These are phyloP conservation scores for Tulasnella sp. DNA, from an alignment of 768 basidiomycete species.

Conservation along the genomic window DNA sequence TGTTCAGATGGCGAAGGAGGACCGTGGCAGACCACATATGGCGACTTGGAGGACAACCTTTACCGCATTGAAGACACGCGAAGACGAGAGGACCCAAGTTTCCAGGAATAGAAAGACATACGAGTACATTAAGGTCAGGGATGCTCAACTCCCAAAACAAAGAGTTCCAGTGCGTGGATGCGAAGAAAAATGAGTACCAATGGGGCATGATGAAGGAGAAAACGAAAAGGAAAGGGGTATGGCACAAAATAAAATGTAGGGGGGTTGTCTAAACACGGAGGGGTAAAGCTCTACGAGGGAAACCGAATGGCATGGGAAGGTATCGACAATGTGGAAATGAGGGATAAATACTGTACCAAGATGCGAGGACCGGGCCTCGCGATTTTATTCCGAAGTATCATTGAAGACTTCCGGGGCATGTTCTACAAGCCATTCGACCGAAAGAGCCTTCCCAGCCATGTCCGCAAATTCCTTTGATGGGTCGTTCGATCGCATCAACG, in stretches of 20 bases:
- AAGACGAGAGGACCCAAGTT: neutral
- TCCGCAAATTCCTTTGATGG: constrained; percentile 88
- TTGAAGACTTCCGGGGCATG: constrained; percentile 52
- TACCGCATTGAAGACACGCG: neutral
- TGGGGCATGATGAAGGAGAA: neutral
- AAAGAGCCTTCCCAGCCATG: constrained; percentile 93
- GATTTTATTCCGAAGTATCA: neutral
- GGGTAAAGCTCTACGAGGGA: neutral
- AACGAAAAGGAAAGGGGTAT: neutral
- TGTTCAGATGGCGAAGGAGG: neutral
- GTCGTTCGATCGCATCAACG: constrained; percentile 86
- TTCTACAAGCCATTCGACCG: constrained; percentile 92
- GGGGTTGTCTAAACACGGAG: neutral
- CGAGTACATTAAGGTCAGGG: neutral
- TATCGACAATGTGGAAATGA: neutral
- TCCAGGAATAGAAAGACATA: neutral
- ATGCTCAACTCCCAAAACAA: neutral
- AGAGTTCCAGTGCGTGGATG: neutral
- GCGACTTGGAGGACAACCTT: too few relatives aligned
- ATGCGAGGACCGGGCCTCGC: neutral
- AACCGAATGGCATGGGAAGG: neutral
- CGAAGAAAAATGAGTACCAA: neutral
- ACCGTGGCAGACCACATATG: neutral
- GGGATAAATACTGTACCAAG: neutral
- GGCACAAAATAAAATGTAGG: neutral